A percentile compares a stretch with the other conserved stretches of the same genome.
These are phyloP conservation scores for Xylariaceae sp. DNA, from an alignment of 2,329 filamentous ascomycete genomes.

Conservation along the genomic window DNA sequence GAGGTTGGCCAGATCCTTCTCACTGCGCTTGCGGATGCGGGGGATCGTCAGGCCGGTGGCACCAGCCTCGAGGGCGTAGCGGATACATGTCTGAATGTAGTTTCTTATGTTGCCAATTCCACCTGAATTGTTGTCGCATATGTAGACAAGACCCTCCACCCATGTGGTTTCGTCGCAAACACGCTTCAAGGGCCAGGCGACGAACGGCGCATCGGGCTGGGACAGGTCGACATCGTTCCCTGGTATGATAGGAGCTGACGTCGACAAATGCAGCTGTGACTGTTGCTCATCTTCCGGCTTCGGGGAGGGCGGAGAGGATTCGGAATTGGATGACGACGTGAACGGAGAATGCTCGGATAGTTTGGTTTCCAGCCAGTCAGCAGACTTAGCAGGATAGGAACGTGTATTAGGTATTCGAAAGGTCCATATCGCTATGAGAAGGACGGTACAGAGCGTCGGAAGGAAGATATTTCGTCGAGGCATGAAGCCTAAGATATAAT, in stretches of 20 bases:
- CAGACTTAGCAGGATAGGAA: slow-evolving; percentile 10
- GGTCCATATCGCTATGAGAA: slow-evolving; percentile 28
- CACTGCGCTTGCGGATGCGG: slow-evolving; percentile 39
- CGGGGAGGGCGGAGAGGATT: background rate
- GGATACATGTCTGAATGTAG: slow-evolving; percentile 45
- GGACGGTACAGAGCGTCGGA: slow-evolving; percentile 26
- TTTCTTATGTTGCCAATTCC: slow-evolving; percentile 47
- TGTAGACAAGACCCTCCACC: slow-evolving; percentile 39
- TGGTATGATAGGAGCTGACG: slow-evolving; percentile 3
- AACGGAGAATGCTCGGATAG: slow-evolving; percentile 6
- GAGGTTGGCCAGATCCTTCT: slow-evolving; percentile 37
- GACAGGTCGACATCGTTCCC: slow-evolving; percentile 33
- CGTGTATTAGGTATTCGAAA: slow-evolving; percentile 20
- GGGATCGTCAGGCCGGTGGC: slow-evolving; percentile 42
- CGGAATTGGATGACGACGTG: slow-evolving; percentile 1
- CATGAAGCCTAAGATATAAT: slow-evolving; percentile 26
- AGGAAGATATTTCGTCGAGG: slow-evolving; percentile 28
- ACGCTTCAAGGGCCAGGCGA: slow-evolving; percentile 40
- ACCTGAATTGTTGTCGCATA: slow-evolving; percentile 47
- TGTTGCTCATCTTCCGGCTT: background rate
- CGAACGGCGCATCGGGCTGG: slow-evolving; percentile 36
- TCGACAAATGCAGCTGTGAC: slow-evolving; percentile 6
- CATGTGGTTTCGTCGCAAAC: slow-evolving; percentile 39
- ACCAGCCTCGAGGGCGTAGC: slow-evolving; percentile 44
- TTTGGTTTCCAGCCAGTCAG: slow-evolving; percentile 22